These are phyloP conservation scores for Solanum chacoense DNA, from an alignment of 305 asterid genomes.

Conservation along the genomic window DNA sequence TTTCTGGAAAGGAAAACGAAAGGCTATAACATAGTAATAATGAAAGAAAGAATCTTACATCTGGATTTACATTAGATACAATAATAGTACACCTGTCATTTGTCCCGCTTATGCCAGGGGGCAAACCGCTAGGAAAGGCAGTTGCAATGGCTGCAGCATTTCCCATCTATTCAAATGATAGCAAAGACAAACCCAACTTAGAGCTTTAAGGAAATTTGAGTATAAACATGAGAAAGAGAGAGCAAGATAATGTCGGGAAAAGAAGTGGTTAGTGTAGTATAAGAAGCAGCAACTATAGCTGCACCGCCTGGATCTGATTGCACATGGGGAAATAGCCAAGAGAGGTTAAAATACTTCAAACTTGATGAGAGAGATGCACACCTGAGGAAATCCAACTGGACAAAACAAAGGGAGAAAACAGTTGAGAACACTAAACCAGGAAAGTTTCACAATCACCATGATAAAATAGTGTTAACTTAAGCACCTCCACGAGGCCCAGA, in stretches of 20 bases:
- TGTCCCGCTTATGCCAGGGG: slow-evolving; percentile 80
- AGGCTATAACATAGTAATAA: neutral
- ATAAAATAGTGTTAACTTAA: slow-evolving; percentile 12
- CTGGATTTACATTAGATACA: slow-evolving; percentile 74
- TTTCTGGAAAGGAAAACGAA: neutral
- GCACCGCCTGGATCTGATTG: neutral
- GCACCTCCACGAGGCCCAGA: slow-evolving; percentile 42
- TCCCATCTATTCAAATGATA: slow-evolving; percentile 41
- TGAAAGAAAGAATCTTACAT: slow-evolving; percentile 35
- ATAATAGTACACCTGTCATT: slow-evolving; percentile 90
- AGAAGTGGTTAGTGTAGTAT: neutral
- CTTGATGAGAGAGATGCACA: slow-evolving; percentile 25
- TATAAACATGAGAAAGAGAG: neutral
- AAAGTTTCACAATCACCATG: slow-evolving; percentile 17
- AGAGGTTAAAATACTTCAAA: neutral
- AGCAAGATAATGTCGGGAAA: neutral
- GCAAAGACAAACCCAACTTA: neutral
- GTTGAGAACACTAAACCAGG: neutral
- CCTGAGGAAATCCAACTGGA: slow-evolving; percentile 90
- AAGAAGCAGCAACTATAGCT: neutral
- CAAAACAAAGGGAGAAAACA: neutral
- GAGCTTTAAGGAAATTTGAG: neutral
- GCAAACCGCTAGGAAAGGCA: slow-evolving; percentile 91
- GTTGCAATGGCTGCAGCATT: slow-evolving; percentile 89
- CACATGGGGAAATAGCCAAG: neutral